These are phyloP conservation scores for Tremella yokohamensis DNA, from an alignment of 768 basidiomycete species.

Conservation along the genomic window DNA sequence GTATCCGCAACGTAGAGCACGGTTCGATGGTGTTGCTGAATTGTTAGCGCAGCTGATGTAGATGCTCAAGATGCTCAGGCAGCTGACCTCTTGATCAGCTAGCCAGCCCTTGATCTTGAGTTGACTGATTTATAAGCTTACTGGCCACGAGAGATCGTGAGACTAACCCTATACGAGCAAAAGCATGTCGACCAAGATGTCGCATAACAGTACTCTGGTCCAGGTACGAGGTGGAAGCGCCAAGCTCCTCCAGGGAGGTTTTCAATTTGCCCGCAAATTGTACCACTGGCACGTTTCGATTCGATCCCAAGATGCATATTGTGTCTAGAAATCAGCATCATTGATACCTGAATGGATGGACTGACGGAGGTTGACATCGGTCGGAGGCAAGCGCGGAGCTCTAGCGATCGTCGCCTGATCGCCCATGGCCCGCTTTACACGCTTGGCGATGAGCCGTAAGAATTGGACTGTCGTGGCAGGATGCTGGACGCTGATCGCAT, in stretches of 20 bases:
- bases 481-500: conserved; percentile 65
- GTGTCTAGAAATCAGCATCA: conserved; percentile 54
- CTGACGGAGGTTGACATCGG: conserved; percentile 41
- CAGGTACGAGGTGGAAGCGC: conserved; percentile 86
- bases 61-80: background rate
- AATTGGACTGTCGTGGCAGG: conserved; percentile 52
- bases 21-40: conserved; percentile 77
- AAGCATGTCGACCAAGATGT: conserved; percentile 90
- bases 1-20: conserved; percentile 97
- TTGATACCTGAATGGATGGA: background rate
- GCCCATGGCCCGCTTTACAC: conserved; percentile 76
- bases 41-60: background rate
- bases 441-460: conserved; percentile 68
- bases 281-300: conserved; percentile 81
- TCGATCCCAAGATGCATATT: conserved; percentile 82
- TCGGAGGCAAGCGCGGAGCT: background rate
- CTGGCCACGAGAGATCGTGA: no score
- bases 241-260: conserved; percentile 80
- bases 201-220: conserved; percentile 89
- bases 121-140: conserved; percentile 53
- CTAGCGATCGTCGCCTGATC: conserved; percentile 12
- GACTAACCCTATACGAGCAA: conserved; percentile 75
- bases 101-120: conserved; percentile 92
- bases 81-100: conserved; percentile 60
- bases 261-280: conserved; percentile 86